These are phyloP conservation scores for Colletotrichum sp. DNA, from an alignment of 2,329 filamentous ascomycete species.

Conservation along the genomic window DNA sequence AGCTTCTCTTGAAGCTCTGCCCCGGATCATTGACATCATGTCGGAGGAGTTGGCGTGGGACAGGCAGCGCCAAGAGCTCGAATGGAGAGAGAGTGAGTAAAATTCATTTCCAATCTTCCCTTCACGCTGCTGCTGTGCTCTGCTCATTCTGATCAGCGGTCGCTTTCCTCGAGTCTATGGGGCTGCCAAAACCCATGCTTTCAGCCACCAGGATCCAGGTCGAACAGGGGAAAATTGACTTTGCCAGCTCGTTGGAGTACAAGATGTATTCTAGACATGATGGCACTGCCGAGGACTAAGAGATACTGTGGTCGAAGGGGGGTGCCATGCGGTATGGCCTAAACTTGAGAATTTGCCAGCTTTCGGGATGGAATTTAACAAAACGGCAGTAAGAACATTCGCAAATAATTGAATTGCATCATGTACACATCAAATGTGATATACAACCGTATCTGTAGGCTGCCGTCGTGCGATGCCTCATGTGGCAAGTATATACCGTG, in stretches of 20 bases:
- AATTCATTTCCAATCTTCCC: neutral
- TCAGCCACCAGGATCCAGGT: constrained; percentile 63
- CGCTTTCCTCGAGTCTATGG: constrained; percentile 67
- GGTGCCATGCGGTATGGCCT: neutral
- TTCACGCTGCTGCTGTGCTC: neutral
- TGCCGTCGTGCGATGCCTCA: neutral
- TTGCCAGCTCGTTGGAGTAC: constrained; percentile 61
- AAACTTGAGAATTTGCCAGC: neutral
- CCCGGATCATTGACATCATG: constrained; percentile 89
- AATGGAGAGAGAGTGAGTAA: constrained; percentile 77
- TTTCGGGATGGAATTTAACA: neutral
- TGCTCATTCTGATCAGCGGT: constrained; percentile 46
- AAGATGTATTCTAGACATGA: constrained; percentile 67
- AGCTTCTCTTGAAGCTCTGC: constrained; percentile 84
- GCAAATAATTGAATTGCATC: neutral
- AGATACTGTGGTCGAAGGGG: neutral
- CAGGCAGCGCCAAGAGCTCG: constrained; percentile 70
- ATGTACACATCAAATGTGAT: neutral
- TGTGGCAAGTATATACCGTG: neutral
- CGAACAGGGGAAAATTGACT: constrained; percentile 63
- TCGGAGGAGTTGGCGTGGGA: constrained; percentile 82
- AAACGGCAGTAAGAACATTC: neutral
- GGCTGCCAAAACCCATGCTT: constrained; percentile 64
- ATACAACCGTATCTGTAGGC: neutral
- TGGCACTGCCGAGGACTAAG: constrained; percentile 45